Percentiles rank a stretch among this genome's conserved stretches.
Conservation (phyloP, 768 basidiomycete genomes). For the Phlebiopsis flavidoalba region DNA sequence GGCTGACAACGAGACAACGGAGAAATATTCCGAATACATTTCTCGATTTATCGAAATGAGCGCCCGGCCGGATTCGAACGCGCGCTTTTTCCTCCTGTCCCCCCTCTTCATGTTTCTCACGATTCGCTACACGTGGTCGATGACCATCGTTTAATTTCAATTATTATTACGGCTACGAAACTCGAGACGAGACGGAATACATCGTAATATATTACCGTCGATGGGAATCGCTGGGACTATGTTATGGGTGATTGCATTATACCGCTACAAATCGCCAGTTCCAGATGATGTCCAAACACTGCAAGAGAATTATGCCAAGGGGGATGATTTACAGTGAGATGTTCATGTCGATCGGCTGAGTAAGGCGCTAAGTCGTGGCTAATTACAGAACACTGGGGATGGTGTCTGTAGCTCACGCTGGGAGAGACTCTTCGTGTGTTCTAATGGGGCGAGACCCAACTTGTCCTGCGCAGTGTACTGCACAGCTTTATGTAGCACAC, state of each 20-base stretch:
- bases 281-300: neutral
- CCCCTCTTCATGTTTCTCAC: too few relatives aligned
- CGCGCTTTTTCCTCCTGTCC: too few relatives aligned
- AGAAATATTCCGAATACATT: too few relatives aligned
- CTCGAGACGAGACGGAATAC: neutral
- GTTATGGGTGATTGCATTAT: neutral
- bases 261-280: constrained; percentile 1
- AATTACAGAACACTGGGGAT: constrained; percentile 31
- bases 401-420: constrained; percentile 20
- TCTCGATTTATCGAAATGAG: too few relatives aligned
- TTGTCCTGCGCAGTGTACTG: constrained; percentile 27
- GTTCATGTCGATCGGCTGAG: neutral
- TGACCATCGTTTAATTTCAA: neutral
- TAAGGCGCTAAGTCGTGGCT: neutral
- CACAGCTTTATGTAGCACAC: neutral
- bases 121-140: too few relatives aligned
- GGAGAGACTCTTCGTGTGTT: constrained; percentile 25
- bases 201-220: neutral
- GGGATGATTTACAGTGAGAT: neutral
- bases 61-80: too few relatives aligned
- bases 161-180: neutral
- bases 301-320: neutral
- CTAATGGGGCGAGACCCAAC: constrained; percentile 33
- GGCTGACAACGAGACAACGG: too few relatives aligned
- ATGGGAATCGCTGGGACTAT: neutral